Conservation (phyloP, 1,139 yeast species). For the Suhomyces bolitotheri region DNA sequence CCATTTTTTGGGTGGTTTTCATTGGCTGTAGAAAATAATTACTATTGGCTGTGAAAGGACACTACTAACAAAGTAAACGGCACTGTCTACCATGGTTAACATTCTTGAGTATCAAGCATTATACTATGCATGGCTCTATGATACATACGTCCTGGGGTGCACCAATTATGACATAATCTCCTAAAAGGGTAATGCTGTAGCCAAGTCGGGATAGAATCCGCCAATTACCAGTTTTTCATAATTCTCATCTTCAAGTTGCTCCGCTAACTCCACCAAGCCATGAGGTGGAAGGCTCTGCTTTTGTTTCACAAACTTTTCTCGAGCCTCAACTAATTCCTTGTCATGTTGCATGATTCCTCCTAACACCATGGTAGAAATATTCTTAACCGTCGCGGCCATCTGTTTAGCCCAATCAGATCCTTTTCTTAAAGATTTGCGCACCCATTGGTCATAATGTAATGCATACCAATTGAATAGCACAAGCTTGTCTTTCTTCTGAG, state of each 20-base stretch:
- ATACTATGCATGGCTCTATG: too few species aligned
- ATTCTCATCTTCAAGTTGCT: conserved; percentile 22
- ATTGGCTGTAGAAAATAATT: too few species aligned
- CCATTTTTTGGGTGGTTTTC: too few species aligned
- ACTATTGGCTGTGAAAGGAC: too few species aligned
- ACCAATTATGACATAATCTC: too few species aligned
- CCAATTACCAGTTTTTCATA: conserved; percentile 20
- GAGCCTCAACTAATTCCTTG: conserved; percentile 23
- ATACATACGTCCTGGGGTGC: too few species aligned
- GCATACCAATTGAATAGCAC: conserved; percentile 57
- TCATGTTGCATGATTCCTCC: conserved; percentile 44
- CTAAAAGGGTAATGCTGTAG: not conserved
- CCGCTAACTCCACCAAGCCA: conserved; percentile 28
- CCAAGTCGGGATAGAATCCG: conserved; percentile 10
- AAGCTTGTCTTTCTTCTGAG: conserved; percentile 17
- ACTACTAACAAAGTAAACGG: too few species aligned
- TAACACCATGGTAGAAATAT: conserved; percentile 41
- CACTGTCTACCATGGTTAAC: too few species aligned
- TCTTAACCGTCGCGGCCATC: conserved; percentile 40
- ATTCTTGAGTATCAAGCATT: too few species aligned
- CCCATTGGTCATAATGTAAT: conserved; percentile 53
- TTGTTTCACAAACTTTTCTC: conserved; percentile 30
- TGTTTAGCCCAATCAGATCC: conserved; percentile 47
- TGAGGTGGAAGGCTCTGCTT: conserved; percentile 38
- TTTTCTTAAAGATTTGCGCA: conserved; percentile 40